Percentiles rank a stretch among this genome's conserved stretches.
Evolutionary conservation across 73 alveolate species (phyloP).

Genomic region (Paramecium sexaurelia): DNA sequence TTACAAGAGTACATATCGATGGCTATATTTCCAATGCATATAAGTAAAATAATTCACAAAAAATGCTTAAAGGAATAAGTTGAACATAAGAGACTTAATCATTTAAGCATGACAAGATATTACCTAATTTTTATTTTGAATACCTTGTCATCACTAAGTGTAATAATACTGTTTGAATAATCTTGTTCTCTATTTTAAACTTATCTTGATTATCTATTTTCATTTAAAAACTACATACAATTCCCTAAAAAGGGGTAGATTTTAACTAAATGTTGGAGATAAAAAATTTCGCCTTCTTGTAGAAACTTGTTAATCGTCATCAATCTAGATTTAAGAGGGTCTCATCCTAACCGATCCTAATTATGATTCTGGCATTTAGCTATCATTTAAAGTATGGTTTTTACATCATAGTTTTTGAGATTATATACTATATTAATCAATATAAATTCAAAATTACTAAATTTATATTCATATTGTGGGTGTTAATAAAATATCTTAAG

Average conservation of each 20-base stretch:
- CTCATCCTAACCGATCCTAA: conserved; percentile 55
- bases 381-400: neutral
- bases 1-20: conserved; percentile 9
- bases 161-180: neutral
- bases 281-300: conserved; percentile 22
- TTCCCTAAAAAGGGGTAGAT: conserved; percentile 49
- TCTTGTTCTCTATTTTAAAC: neutral
- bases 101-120: conserved; percentile 51
- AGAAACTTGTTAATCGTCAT: conserved; percentile 25
- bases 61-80: conserved; percentile 3
- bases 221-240: neutral
- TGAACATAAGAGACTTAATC: conserved; percentile 18
- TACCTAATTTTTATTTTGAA: neutral
- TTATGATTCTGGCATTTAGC: conserved; percentile 56
- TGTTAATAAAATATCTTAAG: too few species aligned
- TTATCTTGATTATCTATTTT: conserved; percentile 2
- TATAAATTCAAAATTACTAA: neutral
- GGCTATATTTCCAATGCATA: conserved; percentile 57
- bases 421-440: neutral
- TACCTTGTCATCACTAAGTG: conserved; percentile 43
- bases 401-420: neutral
- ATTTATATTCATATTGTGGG: neutral
- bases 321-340: conserved; percentile 41
- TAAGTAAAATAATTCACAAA: neutral
- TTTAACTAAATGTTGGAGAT: conserved; percentile 50